Evolutionary conservation across 164 flowering plant species (phyloP).

Genomic region (Nelumbo lutea): DNA sequence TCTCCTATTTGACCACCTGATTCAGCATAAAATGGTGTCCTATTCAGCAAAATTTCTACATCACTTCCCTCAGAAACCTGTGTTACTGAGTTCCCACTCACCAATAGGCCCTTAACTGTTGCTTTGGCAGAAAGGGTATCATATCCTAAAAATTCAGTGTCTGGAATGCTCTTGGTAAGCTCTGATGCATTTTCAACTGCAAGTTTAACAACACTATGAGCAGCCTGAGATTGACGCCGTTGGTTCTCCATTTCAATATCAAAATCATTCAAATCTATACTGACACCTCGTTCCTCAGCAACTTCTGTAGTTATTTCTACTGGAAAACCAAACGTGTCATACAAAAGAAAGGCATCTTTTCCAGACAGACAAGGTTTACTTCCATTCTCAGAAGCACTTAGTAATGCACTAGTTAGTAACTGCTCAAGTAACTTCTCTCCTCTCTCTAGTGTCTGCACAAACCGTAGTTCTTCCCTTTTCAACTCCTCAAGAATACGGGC

Average conservation of each 20-base stretch:
- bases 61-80: conserved; percentile 74
- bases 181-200: conserved; percentile 52
- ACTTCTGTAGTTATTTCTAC: conserved; percentile 87
- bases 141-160: conserved; percentile 89
- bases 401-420: conserved; percentile 57
- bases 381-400: conserved; percentile 30
- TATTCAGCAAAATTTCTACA: conserved; percentile 71
- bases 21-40: conserved; percentile 95
- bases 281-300: conserved; percentile 74
- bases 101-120: conserved; percentile 64
- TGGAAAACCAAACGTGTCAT: conserved; percentile 92
- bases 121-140: conserved; percentile 67
- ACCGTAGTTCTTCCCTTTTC: conserved; percentile 78
- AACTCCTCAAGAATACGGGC: conserved; percentile 76
- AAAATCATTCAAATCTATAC: conserved; percentile 68
- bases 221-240: conserved; percentile 87
- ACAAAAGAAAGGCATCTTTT: conserved; percentile 78
- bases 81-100: conserved; percentile 58
- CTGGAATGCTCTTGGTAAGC: conserved; percentile 41
- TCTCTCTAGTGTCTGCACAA: conserved; percentile 84
- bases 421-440: conserved; percentile 90
- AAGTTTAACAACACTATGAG: conserved; percentile 77
- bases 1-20: conserved; percentile 97
- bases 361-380: conserved; percentile 67
- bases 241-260: conserved; percentile 86